phyloP scores from a whole-genome alignment of 2,329 filamentous ascomycete species.

The Cladosporium sp. region DNA sequence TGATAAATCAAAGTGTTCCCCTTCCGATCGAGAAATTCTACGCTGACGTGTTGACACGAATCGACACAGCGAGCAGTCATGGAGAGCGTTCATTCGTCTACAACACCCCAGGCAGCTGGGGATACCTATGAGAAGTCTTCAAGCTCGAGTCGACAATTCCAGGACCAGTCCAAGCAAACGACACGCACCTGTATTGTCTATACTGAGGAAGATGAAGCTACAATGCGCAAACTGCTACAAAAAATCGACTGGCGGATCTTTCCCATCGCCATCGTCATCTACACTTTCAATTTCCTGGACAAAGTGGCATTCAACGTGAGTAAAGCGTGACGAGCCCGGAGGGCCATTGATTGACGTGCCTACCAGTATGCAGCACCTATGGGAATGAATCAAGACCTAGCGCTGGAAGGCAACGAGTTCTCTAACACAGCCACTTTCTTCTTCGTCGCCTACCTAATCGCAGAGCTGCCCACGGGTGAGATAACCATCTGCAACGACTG shows the following conservation, averaged over 20 bases:
- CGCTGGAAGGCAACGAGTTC: slow-evolving; percentile 57
- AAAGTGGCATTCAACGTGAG: slow-evolving; percentile 61
- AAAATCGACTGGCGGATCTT: slow-evolving; percentile 58
- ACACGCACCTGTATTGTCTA: too few species aligned
- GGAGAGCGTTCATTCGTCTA: too few species aligned
- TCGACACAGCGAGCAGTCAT: too few species aligned
- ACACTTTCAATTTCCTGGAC: slow-evolving; percentile 60
- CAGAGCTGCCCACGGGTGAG: slow-evolving; percentile 57
- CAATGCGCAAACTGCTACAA: slow-evolving; percentile 38
- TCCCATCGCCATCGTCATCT: slow-evolving; percentile 58
- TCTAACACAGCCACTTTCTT: slow-evolving; percentile 59
- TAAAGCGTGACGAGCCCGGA: slow-evolving; percentile 7
- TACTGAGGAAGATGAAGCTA: too few species aligned
- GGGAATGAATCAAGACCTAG: slow-evolving; percentile 54
- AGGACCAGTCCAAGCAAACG: too few species aligned
- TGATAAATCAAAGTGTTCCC: too few species aligned
- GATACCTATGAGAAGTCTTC: too few species aligned
- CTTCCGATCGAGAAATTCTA: too few species aligned
- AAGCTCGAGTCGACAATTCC: too few species aligned
- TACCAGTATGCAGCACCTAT: slow-evolving; percentile 61
- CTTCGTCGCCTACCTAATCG: slow-evolving; percentile 58
- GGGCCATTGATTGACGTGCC: not conserved
- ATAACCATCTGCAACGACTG: slow-evolving; percentile 25
- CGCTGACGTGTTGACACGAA: too few species aligned
- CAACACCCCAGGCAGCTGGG: too few species aligned